phyloP scores from a whole-genome alignment of 495 filamentous ascomycete species.

The Parachaetomium inaequale region DNA sequence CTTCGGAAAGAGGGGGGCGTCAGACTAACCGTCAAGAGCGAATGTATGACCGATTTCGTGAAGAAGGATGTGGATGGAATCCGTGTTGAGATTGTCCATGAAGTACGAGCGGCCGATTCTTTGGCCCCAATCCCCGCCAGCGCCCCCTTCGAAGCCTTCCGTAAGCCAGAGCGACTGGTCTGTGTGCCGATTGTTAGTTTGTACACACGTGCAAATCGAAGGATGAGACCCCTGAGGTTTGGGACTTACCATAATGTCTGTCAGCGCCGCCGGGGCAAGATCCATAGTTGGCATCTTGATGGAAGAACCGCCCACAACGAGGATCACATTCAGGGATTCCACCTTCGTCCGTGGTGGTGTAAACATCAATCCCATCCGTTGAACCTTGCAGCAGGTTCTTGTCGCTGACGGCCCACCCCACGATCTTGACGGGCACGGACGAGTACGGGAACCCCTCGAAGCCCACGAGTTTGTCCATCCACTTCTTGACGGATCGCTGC shows the following conservation, averaged over 20 bases:
- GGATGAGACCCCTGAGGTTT: neutral
- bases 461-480: neutral
- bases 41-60: neutral
- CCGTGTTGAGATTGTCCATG: neutral
- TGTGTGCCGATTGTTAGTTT: neutral
- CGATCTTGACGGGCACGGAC: neutral
- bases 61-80: neutral
- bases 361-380: neutral
- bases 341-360: neutral
- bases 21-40: neutral
- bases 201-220: neutral
- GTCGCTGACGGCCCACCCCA: neutral
- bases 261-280: neutral
- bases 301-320: neutral
- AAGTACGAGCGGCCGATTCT: neutral
- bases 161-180: neutral
- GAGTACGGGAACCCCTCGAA: neutral
- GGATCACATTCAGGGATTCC: neutral
- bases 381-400: neutral
- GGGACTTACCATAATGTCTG: neutral
- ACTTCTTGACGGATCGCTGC: neutral
- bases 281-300: neutral
- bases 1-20: neutral
- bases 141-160: neutral
- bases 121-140: neutral